A percentile compares a stretch with the other conserved stretches of the same genome.
These are phyloP conservation scores for Hemileccinum rubropunctum DNA, from an alignment of 768 basidiomycete species.

Conservation along the genomic window DNA sequence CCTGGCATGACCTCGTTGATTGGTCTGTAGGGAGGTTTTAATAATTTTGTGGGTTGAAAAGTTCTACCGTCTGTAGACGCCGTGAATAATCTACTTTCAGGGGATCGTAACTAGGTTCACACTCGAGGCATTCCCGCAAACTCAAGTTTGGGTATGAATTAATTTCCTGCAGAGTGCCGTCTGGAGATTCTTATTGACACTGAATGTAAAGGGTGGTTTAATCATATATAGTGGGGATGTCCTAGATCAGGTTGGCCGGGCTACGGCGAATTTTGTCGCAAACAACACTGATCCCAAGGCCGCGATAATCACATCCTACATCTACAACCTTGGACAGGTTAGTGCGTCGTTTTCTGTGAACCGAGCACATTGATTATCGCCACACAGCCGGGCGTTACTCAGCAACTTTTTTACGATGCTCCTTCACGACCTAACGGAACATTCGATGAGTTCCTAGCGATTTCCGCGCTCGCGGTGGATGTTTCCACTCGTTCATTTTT, in stretches of 20 bases:
- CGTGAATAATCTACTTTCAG: constrained; percentile 17
- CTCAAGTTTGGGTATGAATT: constrained; percentile 55
- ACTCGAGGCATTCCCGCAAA: constrained; percentile 51
- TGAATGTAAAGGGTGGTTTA: constrained; percentile 45
- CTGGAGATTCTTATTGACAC: background rate
- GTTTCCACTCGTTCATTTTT: constrained; percentile 13
- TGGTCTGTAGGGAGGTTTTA: constrained; percentile 49
- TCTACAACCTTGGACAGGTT: constrained; percentile 15
- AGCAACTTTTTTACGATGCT: constrained; percentile 52
- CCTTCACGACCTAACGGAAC: constrained; percentile 21
- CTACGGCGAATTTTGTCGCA: constrained; percentile 20
- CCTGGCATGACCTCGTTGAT: background rate
- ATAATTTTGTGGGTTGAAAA: constrained; percentile 48
- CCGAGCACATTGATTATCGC: background rate
- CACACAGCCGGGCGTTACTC: constrained; percentile 5
- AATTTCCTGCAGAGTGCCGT: background rate
- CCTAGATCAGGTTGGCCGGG: constrained; percentile 12
- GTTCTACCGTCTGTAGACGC: background rate
- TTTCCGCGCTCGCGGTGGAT: constrained; percentile 2
- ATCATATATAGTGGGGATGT: constrained; percentile 28
- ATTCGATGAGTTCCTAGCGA: constrained; percentile 26
- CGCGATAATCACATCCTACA: constrained; percentile 43
- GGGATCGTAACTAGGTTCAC: constrained; percentile 63
- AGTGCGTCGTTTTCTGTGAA: background rate
- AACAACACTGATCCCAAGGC: constrained; percentile 24